Conservation (phyloP, 1,139 yeast genomes). For the Pichia sp. region DNA sequence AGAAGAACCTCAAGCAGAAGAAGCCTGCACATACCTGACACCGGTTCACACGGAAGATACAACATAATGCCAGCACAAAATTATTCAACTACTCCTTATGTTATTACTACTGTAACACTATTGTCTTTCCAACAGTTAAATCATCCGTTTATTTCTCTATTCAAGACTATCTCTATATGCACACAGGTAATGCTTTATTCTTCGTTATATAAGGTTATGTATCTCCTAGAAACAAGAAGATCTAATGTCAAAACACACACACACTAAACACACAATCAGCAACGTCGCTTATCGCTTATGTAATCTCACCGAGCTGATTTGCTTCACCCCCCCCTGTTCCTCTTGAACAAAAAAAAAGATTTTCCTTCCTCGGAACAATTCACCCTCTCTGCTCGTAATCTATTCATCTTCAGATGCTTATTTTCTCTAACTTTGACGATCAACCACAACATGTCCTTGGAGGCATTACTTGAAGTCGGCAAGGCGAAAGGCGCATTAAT, state of each 20-base stretch:
- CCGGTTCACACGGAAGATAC: not conserved
- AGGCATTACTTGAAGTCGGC: constrained; percentile 19
- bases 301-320: not conserved
- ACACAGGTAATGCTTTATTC: not conserved
- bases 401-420: too few relatives aligned
- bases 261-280: not conserved
- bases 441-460: constrained; percentile 13
- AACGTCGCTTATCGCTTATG: not conserved
- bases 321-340: too few relatives aligned
- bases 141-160: not conserved
- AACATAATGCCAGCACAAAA: too few relatives aligned
- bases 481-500: constrained; percentile 16
- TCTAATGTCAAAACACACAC: not conserved
- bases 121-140: not conserved
- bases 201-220: not conserved
- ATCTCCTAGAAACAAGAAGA: not conserved
- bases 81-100: not conserved
- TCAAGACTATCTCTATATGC: not conserved
- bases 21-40: not conserved
- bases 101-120: not conserved
- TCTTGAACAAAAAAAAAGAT: not conserved
- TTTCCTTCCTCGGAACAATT: not conserved
- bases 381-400: not conserved
- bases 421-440: too few relatives aligned
- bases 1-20: constrained; percentile 2